Percentiles rank a stretch among this genome's conserved stretches.
Evolutionary conservation across 2,329 filamentous ascomycete genomes (phyloP).

Genomic region (Chaetomiaceae sp.): DNA sequence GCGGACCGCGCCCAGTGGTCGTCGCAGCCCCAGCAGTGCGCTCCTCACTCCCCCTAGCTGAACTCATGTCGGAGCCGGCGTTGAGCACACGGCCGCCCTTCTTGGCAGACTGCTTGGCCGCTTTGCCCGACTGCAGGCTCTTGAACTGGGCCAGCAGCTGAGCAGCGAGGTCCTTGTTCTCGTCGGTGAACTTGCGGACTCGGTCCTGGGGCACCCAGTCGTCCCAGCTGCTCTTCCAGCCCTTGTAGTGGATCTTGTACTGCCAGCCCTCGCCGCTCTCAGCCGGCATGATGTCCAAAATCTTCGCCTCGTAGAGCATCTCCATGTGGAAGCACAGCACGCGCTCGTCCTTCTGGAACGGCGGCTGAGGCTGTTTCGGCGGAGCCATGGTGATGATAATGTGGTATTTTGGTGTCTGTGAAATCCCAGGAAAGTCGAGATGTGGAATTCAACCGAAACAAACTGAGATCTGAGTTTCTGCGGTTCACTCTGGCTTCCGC

Average conservation of each 20-base stretch:
- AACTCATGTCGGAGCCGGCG: constrained; percentile 52
- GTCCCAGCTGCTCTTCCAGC: constrained; percentile 99
- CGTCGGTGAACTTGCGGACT: constrained; percentile 87
- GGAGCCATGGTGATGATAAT: constrained; percentile 31
- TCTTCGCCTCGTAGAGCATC: constrained; percentile 94
- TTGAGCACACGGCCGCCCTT: constrained; percentile 35
- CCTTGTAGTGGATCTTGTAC: constrained; percentile 97
- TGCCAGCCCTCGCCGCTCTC: constrained; percentile 68
- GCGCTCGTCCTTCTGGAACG: constrained; percentile 74
- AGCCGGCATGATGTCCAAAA: constrained; percentile 69
- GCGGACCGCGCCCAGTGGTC: constrained; percentile 59
- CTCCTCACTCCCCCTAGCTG: constrained; percentile 71
- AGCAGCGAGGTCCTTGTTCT: constrained; percentile 83
- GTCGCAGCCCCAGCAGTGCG: constrained; percentile 52
- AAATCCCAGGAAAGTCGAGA: no score
- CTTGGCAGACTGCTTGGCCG: constrained; percentile 52
- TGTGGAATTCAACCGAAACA: no score
- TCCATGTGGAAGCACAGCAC: constrained; percentile 97
- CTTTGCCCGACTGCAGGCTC: constrained; percentile 42
- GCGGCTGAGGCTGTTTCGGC: constrained; percentile 37
- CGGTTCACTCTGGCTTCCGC: no score
- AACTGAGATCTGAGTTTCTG: no score
- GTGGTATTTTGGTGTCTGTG: no score
- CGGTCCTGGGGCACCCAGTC: constrained; percentile 96
- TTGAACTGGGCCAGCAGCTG: constrained; percentile 66